These are phyloP conservation scores for Apophysomyces ossiformis DNA, from an alignment of 371 early-diverging fungal genomes.

Conservation along the genomic window DNA sequence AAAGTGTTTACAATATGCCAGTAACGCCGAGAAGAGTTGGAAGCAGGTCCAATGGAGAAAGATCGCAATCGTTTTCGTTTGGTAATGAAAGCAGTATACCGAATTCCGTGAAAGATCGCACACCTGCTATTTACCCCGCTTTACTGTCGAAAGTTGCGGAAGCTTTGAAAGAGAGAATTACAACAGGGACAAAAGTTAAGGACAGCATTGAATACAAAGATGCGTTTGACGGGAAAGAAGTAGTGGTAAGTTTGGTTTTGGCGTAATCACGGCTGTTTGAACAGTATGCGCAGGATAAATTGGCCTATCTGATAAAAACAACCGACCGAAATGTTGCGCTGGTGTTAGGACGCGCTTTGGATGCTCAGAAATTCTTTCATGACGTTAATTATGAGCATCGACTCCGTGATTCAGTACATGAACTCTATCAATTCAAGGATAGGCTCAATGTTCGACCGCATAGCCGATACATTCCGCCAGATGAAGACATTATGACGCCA, in stretches of 20 bases:
- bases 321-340: constrained; percentile 71
- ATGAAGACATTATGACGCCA: constrained; percentile 15
- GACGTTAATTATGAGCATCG: constrained; percentile 72
- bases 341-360: constrained; percentile 73
- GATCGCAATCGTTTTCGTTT: constrained; percentile 24
- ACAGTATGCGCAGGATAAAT: constrained; percentile 55
- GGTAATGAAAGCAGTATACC: constrained; percentile 11
- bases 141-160: constrained; percentile 79
- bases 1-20: constrained; percentile 20
- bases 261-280: background rate
- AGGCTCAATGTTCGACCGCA: constrained; percentile 23
- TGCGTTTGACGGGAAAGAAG: constrained; percentile 83
- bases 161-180: constrained; percentile 62
- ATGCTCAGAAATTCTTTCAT: constrained; percentile 73
- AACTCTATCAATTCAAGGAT: constrained; percentile 68
- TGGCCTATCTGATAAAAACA: constrained; percentile 60
- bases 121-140: constrained; percentile 65
- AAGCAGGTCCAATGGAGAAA: constrained; percentile 17
- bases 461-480: constrained; percentile 19
- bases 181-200: constrained; percentile 61
- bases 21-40: background rate
- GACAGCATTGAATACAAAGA: constrained; percentile 80
- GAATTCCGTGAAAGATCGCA: constrained; percentile 4
- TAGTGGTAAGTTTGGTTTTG: constrained; percentile 61
- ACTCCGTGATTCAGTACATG: constrained; percentile 64